phyloP scores from a whole-genome alignment of 352 stramenopile genomes.

The Phytophthora citricola region DNA sequence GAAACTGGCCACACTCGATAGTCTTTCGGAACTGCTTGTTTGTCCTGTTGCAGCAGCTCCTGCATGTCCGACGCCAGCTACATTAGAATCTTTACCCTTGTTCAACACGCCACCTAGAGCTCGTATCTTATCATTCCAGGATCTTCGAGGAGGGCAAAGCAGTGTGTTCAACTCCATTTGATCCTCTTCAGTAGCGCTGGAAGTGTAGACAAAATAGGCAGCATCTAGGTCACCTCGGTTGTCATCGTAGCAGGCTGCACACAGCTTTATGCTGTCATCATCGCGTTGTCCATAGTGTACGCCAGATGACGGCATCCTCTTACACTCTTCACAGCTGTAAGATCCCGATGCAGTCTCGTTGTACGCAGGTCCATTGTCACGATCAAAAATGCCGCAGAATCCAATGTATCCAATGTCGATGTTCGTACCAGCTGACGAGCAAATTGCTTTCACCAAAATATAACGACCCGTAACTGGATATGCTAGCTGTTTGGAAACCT shows the following conservation, averaged over 20 bases:
- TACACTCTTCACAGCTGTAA: conserved; percentile 76
- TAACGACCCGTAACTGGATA: conserved; percentile 76
- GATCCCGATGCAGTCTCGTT: conserved; percentile 46
- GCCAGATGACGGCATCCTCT: conserved; percentile 41
- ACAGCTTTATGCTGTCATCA: conserved; percentile 68
- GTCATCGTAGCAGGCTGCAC: conserved; percentile 80
- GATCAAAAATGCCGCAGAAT: conserved; percentile 81
- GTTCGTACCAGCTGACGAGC: conserved; percentile 69
- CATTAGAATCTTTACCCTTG: conserved; percentile 35
- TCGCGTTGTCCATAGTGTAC: conserved; percentile 72
- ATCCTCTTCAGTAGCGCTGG: conserved; percentile 41
- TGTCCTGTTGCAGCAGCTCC: conserved; percentile 9
- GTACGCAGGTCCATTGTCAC: conserved; percentile 86
- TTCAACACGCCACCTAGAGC: conserved; percentile 44
- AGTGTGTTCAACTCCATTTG: conserved; percentile 40
- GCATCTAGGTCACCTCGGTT: conserved; percentile 65
- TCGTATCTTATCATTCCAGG: conserved; percentile 60
- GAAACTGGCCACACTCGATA: conserved; percentile 43
- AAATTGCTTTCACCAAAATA: conserved; percentile 80
- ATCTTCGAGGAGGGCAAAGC: conserved; percentile 61
- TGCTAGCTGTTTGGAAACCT: conserved; percentile 81
- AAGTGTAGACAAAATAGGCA: conserved; percentile 55
- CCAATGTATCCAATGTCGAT: conserved; percentile 88
- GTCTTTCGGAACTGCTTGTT: conserved; percentile 7
- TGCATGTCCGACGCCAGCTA: neutral